Base-by-base conservation (phyloP, 768 basidiomycete species). In the Leccinum fibrillosum region DNA sequence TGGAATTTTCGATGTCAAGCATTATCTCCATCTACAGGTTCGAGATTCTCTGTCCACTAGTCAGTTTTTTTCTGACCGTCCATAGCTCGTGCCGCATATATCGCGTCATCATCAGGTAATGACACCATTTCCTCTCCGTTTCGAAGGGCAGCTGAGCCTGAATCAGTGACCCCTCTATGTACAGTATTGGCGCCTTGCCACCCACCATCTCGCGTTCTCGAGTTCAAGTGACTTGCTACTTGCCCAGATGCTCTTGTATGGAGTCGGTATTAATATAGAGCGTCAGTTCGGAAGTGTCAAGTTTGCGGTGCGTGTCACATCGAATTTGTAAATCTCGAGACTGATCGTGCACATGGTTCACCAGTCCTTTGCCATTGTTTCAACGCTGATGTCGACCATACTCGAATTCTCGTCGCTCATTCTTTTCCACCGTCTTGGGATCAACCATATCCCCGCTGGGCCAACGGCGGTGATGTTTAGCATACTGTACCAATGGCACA, bases 211-310 rank as follows among this genome's bases (percentile, higher is more conserved):
- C 17, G 88, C 85, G 2, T 96, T 88, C 69, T 80, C 86, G 8
- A 96, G 86, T 69, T 96, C 92, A 0, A 89, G 89, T 55, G 92
- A 96, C 66, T 79, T 98, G 34, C 80, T 97, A 56, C 70, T 97
- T 45, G 85, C 83, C 0, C 84, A 89, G 59, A 63, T 96, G 25
- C 58, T 94, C 5, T 73, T 96, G 1, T 94, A 87, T 74, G 85
- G 85, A 66, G 78, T 85, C 19, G 84, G 82, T 2, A 70, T 91
- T 2, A 81, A 80, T 25, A 79, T 96, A 30, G 95, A 98, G 67
- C 82, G 95, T 54, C 84, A 85, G 44, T 97, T 93, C 67, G 94
- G 95, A 11, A 86, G 86, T 55, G 73, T 89, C 57, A 97, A 97
- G 72, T 97, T 83, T 74, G 92, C 91, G 30, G 92, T 94, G 62